These are phyloP conservation scores for Malania oleifera DNA, from an alignment of 164 flowering plant genomes.

Conservation along the genomic window DNA sequence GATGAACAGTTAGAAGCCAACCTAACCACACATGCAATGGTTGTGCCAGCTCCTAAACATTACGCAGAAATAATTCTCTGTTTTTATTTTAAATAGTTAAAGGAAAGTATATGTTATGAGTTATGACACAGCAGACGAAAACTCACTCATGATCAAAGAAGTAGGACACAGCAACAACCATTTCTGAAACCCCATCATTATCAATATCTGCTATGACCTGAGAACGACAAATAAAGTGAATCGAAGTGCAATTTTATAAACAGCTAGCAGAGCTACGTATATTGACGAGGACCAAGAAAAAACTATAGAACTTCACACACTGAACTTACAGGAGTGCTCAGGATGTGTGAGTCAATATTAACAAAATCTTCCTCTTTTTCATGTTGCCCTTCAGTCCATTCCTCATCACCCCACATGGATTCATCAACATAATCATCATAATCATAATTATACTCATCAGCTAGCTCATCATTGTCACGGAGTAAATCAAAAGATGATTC, in stretches of 20 bases:
- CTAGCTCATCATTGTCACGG: conserved; percentile 84
- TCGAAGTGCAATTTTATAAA: not conserved
- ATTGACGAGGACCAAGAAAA: not conserved
- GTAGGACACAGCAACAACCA: conserved; percentile 94
- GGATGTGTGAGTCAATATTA: conserved; percentile 80
- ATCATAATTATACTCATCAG: conserved; percentile 94
- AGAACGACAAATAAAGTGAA: conserved; percentile 4
- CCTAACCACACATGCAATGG: no score
- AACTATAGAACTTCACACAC: not conserved
- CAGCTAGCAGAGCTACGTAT: conserved; percentile 1
- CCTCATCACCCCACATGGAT: conserved; percentile 95
- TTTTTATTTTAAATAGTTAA: no score
- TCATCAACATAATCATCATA: conserved; percentile 98
- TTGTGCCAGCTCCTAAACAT: no score
- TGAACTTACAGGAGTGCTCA: conserved; percentile 87
- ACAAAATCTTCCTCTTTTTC: conserved; percentile 82
- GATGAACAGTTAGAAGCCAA: no score
- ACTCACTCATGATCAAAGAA: conserved; percentile 99
- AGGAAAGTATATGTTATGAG: no score
- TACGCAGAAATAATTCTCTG: no score
- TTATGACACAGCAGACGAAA: not conserved
- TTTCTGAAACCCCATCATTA: conserved; percentile 86
- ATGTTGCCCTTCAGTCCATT: conserved; percentile 75
- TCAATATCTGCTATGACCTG: conserved; percentile 98
- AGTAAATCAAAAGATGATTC: conserved; percentile 90